Conservation (phyloP, 2,329 filamentous ascomycete species). For the Nemania sp. region DNA sequence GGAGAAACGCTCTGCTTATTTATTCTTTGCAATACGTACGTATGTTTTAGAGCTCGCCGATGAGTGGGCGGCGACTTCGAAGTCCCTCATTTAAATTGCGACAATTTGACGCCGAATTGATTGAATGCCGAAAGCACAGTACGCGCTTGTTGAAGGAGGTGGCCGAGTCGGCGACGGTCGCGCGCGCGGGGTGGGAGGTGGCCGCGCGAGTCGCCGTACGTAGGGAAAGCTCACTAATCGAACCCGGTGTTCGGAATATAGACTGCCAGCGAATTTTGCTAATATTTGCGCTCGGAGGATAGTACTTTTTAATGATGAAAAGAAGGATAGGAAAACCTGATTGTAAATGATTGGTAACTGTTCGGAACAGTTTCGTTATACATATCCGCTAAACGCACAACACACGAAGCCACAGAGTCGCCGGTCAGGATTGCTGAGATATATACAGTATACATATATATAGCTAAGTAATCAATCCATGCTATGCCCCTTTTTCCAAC, state of each 20-base stretch:
- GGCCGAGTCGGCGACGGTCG: conserved; percentile 7
- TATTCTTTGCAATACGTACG: not conserved
- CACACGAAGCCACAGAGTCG: too few relatives aligned
- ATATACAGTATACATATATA: too few relatives aligned
- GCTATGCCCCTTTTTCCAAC: too few relatives aligned
- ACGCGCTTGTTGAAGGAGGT: not conserved
- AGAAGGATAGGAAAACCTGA: too few relatives aligned
- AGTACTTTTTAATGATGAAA: too few relatives aligned
- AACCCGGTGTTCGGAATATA: not conserved
- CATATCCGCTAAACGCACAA: too few relatives aligned
- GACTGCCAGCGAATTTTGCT: conserved; percentile 5
- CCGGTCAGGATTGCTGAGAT: too few relatives aligned
- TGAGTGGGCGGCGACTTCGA: conserved; percentile 22
- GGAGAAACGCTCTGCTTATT: not conserved
- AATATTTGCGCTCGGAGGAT: too few relatives aligned
- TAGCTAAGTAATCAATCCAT: too few relatives aligned
- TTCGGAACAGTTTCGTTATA: not conserved
- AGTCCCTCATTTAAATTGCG: not conserved
- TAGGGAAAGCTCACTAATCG: not conserved
- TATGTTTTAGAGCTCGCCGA: conserved; percentile 13
- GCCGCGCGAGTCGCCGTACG: conserved; percentile 15
- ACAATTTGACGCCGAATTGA: not conserved
- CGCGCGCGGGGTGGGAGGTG: too few relatives aligned
- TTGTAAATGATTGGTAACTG: too few relatives aligned
- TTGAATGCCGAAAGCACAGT: conserved; percentile 3